Base-by-base conservation (phyloP, 306 rosid genomes). In the Prunus mume region DNA sequence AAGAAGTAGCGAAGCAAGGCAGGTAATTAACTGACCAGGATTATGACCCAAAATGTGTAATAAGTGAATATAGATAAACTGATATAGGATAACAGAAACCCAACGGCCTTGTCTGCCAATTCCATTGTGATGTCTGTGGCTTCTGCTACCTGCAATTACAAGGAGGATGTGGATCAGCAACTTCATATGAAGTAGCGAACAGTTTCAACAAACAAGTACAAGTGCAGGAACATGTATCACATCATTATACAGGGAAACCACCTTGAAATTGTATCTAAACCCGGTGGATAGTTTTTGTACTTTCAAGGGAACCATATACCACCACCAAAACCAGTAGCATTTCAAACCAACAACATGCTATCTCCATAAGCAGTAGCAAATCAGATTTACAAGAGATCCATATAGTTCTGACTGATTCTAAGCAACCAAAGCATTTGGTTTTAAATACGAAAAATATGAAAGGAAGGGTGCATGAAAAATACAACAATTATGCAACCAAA, bases 1-100 rank as follows among this genome's bases (percentile, higher is more conserved):
- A 65, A 46, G 41, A 65, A 69, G 18, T 60, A 50, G 62, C 50
- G 20, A 54, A 57, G 81, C 51, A 49, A 68, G 61, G 43, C 62
- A 24, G 30, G 72, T 19, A 63, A 67, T 13, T 34, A 11, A 82
- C 97, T 69, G 22, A 95, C 97, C 93, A 96, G 87, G 82, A 96
- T 92, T 78, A 92, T 87, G 69, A 96, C 93, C 98, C 98, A 96
- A 82, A 95, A 92, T 46, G 98, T 96, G 72, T 92, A 96, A 63
- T 92, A 92, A 14, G 91, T 90, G 85, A 95, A 96, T 74, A 96
- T 83, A 0, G 93, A 87, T 76, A 96, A 82, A 88, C 97, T 96
- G 74, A 77, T 86, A 28, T 81, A 22, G 38, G 99, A 85, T 81
- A 96, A 82, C 11, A 92, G 78, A 83, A 91, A 85, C 79, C 99